Conservation (phyloP, 441 rosid species). For the Erodium moschatum region DNA sequence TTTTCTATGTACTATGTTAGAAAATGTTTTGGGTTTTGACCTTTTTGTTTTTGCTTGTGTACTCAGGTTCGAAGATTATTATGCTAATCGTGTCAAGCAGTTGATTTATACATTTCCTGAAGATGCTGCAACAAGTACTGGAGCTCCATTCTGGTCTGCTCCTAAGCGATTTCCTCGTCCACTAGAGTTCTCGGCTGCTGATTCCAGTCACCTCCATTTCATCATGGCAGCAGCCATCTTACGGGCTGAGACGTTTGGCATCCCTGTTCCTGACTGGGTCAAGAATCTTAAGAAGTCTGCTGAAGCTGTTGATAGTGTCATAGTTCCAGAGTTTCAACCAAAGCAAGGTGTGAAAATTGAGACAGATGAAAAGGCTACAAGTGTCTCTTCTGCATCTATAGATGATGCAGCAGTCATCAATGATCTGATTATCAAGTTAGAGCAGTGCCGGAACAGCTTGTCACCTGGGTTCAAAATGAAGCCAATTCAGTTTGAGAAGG, state of each 20-base stretch:
- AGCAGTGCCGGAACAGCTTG: conserved; percentile 44
- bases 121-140: conserved; percentile 75
- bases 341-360: conserved; percentile 64
- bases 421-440: conserved; percentile 52
- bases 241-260: conserved; percentile 78
- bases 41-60: conserved; percentile 4
- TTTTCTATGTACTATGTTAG: neutral
- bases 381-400: conserved; percentile 43
- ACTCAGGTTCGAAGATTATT: conserved; percentile 80
- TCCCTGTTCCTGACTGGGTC: conserved; percentile 65
- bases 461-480: conserved; percentile 63
- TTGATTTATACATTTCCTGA: conserved; percentile 80
- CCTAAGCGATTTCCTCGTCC: conserved; percentile 88
- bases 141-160: conserved; percentile 93
- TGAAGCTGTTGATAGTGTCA: conserved; percentile 58
- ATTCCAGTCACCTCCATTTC: conserved; percentile 57
- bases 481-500: conserved; percentile 90
- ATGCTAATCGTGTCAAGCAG: conserved; percentile 76
- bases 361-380: conserved; percentile 82
- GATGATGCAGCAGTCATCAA: conserved; percentile 69
- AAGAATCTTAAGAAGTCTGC: conserved; percentile 46
- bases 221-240: conserved; percentile 60
- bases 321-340: conserved; percentile 84
- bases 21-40: conserved; percentile 7
- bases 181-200: conserved; percentile 58